Conservation (phyloP, 2,329 filamentous ascomycete species). For the Diaporthe destruens region DNA sequence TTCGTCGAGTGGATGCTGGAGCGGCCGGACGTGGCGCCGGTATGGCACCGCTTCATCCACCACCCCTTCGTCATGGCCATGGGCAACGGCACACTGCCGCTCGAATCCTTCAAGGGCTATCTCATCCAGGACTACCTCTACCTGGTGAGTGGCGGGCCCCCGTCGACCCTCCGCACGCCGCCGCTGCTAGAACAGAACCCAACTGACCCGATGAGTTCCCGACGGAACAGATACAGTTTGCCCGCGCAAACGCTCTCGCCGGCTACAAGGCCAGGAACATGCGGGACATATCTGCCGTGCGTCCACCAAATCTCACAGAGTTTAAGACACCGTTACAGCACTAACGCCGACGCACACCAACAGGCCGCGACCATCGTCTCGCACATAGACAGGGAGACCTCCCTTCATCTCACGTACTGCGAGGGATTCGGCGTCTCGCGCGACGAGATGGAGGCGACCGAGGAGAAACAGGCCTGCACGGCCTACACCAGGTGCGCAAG, state of each 20-base stretch:
- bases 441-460: constrained; percentile 77
- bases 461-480: constrained; percentile 68
- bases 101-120: constrained; percentile 87
- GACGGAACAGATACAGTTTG: constrained; percentile 78
- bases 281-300: constrained; percentile 77
- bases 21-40: constrained; percentile 76
- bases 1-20: constrained; percentile 88
- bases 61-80: constrained; percentile 86
- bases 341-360: background rate
- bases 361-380: constrained; percentile 71
- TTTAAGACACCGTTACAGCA: background rate
- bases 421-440: constrained; percentile 81
- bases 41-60: constrained; percentile 82
- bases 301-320: constrained; percentile 44
- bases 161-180: background rate
- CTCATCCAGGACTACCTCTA: constrained; percentile 94
- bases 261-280: constrained; percentile 86
- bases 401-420: constrained; percentile 86
- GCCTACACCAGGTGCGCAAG: constrained; percentile 51
- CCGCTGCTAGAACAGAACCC: background rate
- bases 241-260: constrained; percentile 85
- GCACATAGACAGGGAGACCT: constrained; percentile 84
- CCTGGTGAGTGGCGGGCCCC: constrained; percentile 66
- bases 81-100: constrained; percentile 79
- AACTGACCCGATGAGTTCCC: constrained; percentile 13